Evolutionary conservation across 495 filamentous ascomycete genomes (phyloP).

Genomic region (Xylaria telfairii): DNA sequence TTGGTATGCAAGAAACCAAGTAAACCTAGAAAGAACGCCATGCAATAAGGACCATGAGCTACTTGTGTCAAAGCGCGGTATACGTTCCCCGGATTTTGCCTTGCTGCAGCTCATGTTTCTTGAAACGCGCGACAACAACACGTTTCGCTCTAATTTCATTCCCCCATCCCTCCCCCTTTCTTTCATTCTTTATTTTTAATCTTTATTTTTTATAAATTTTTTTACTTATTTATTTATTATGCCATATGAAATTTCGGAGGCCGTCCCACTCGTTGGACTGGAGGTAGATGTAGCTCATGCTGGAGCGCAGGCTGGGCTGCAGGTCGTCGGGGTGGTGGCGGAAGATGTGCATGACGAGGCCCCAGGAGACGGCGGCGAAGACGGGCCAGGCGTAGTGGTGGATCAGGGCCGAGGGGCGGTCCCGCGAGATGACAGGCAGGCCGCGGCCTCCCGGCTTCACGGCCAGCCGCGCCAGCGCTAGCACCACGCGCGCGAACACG

Average conservation of each 20-base stretch:
- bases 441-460: conserved; percentile 64
- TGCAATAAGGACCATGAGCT: not conserved
- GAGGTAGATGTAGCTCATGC: conserved; percentile 97
- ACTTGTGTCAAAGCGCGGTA: not conserved
- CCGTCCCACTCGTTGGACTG: conserved; percentile 85
- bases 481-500: conserved; percentile 88
- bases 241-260: conserved; percentile 76
- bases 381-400: conserved; percentile 81
- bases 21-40: conserved; percentile 7
- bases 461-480: conserved; percentile 81
- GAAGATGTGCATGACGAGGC: conserved; percentile 93
- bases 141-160: not conserved
- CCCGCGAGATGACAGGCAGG: conserved; percentile 49
- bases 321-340: conserved; percentile 87
- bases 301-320: conserved; percentile 87
- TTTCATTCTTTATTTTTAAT: not conserved
- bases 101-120: not conserved
- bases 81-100: not conserved
- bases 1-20: conserved; percentile 4
- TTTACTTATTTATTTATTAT: conserved; percentile 71
- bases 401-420: conserved; percentile 52
- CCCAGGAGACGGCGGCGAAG: conserved; percentile 91
- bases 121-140: not conserved
- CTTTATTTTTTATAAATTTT: not conserved
- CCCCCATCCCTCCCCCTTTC: not conserved